A percentile compares a stretch with the other conserved stretches of the same genome.
Evolutionary conservation across 116 monocot genomes (phyloP).

Genomic region (Phalaenopsis hybrid): DNA sequence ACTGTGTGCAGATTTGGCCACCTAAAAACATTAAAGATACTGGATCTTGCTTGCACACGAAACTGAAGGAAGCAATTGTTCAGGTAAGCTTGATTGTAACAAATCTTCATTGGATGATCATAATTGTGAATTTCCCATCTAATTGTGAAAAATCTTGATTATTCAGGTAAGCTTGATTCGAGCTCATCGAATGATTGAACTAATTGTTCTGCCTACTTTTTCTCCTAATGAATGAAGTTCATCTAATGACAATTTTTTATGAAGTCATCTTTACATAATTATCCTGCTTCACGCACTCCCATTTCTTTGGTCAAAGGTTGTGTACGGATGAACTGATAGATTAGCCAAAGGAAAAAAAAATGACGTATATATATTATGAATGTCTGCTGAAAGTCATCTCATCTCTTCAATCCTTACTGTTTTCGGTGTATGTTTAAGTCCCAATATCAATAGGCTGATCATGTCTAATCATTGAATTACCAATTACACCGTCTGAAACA

Average conservation of each 20-base stretch:
- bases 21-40: conserved; percentile 94
- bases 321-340: background rate
- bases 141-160: background rate
- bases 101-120: background rate
- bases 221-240: background rate
- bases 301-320: background rate
- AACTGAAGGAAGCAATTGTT: conserved; percentile 82
- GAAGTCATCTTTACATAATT: background rate
- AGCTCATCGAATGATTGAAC: background rate
- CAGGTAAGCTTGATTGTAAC: conserved; percentile 27
- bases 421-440: background rate
- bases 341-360: background rate
- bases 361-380: background rate
- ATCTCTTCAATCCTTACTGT: background rate
- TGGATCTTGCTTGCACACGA: conserved; percentile 70
- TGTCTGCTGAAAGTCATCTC: background rate
- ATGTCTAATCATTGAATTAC: background rate
- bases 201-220: background rate
- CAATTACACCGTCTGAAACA: background rate
- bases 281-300: background rate
- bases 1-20: conserved; percentile 81
- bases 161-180: background rate
- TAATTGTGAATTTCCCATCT: background rate
- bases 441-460: background rate
- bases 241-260: background rate